Conservation (phyloP, 2,329 filamentous ascomycete genomes). For the Fusarium torulosum region DNA sequence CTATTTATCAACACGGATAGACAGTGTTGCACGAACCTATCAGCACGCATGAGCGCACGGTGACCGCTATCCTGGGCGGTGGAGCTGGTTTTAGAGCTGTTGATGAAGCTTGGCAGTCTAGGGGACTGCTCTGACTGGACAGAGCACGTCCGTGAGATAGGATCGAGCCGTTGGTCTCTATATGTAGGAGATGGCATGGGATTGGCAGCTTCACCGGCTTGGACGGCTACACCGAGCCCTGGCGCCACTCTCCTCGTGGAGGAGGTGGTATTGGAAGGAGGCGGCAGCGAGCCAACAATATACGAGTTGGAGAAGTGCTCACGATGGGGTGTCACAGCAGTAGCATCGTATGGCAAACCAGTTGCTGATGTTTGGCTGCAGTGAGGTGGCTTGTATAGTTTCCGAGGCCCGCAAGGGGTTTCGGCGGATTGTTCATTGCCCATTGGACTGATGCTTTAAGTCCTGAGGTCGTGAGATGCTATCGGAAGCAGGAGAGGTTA, state of each 20-base stretch:
- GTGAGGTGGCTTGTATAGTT: constrained; percentile 64
- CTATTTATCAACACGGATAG: constrained; percentile 22
- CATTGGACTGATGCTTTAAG: constrained; percentile 53
- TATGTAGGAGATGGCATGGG: constrained; percentile 29
- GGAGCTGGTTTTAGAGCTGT: constrained; percentile 33
- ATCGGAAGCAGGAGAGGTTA: constrained; percentile 26
- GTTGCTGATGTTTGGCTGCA: constrained; percentile 56
- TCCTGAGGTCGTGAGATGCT: constrained; percentile 31
- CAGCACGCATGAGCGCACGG: constrained; percentile 37
- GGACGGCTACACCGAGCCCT: constrained; percentile 40
- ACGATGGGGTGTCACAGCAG: constrained; percentile 45
- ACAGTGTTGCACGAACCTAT: constrained; percentile 42
- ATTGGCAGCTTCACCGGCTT: constrained; percentile 29
- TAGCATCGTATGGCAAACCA: constrained; percentile 56
- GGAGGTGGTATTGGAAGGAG: constrained; percentile 31
- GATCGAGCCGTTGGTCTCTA: constrained; percentile 35
- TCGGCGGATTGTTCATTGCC: constrained; percentile 65
- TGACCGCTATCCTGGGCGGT: constrained; percentile 31
- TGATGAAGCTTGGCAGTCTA: constrained; percentile 28
- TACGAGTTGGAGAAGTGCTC: constrained; percentile 51
- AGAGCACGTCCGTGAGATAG: constrained; percentile 33
- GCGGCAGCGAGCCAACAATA: constrained; percentile 48
- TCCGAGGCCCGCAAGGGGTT: constrained; percentile 59
- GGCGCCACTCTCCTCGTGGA: constrained; percentile 27
- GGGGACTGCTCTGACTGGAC: constrained; percentile 40